phyloP scores from a whole-genome alignment of 2,329 filamentous ascomycete species.

The Cladosporium sp. region DNA sequence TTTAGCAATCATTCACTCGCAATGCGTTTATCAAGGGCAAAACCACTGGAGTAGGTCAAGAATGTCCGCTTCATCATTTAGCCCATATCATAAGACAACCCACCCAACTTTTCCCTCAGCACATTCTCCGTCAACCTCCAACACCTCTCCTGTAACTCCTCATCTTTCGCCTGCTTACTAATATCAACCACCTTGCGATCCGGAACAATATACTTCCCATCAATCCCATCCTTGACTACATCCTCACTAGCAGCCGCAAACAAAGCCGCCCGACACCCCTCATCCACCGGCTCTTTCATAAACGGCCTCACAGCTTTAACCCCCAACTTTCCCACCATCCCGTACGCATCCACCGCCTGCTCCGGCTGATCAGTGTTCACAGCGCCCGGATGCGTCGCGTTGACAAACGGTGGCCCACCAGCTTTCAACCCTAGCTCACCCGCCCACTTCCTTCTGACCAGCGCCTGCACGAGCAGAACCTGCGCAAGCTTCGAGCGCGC shows the following conservation, averaged over 20 bases:
- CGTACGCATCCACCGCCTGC: constrained; percentile 50
- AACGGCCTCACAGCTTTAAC: constrained; percentile 43
- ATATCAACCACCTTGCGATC: constrained; percentile 45
- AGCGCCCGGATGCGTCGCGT: constrained; percentile 48
- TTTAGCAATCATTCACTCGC: no score
- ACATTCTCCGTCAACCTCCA: constrained; percentile 46
- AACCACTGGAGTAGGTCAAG: no score
- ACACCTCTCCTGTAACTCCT: constrained; percentile 40
- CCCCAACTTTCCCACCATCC: constrained; percentile 42
- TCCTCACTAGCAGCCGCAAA: constrained; percentile 47
- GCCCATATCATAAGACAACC: constrained; percentile 15
- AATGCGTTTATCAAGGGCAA: no score
- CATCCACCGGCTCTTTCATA: constrained; percentile 47
- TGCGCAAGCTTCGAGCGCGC: constrained; percentile 48
- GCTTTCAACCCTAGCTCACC: constrained; percentile 33
- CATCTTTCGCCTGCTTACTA: constrained; percentile 40
- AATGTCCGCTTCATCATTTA: constrained; percentile 1
- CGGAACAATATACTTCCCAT: constrained; percentile 48
- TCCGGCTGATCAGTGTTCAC: constrained; percentile 46
- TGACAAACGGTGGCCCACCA: constrained; percentile 39
- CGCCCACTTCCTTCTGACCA: constrained; percentile 37
- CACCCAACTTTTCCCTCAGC: constrained; percentile 39
- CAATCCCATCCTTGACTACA: constrained; percentile 41
- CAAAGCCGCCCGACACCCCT: constrained; percentile 45
- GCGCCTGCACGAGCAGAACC: constrained; percentile 42